Evolutionary conservation across 495 filamentous ascomycete genomes (phyloP).

Genomic region (Trichocladium uniseriatum): DNA sequence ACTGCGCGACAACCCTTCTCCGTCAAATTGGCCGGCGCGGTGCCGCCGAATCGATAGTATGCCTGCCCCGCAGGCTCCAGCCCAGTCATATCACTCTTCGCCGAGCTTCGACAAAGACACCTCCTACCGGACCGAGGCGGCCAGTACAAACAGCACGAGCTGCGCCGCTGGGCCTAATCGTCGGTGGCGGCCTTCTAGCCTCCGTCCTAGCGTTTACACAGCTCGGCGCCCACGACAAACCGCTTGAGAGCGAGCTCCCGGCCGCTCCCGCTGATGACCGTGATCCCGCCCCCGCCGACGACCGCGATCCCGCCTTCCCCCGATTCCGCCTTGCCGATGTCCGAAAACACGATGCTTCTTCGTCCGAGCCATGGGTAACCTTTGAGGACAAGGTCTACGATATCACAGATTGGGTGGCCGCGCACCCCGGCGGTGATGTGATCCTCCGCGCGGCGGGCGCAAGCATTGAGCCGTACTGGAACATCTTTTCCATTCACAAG

Average conservation of each 20-base stretch:
- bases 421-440: slow-evolving; percentile 52
- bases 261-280: too few species aligned
- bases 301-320: slow-evolving; percentile 30
- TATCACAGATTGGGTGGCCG: slow-evolving; percentile 49
- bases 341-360: slow-evolving; percentile 37
- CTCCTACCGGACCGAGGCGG: not conserved
- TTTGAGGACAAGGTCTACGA: slow-evolving; percentile 48
- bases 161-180: slow-evolving; percentile 15
- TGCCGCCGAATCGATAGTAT: not conserved
- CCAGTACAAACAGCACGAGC: slow-evolving; percentile 6
- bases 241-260: not conserved
- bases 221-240: slow-evolving; percentile 1
- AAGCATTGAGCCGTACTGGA: slow-evolving; percentile 52
- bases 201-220: slow-evolving; percentile 15
- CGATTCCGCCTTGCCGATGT: slow-evolving; percentile 42
- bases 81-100: not conserved
- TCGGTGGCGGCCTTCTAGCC: slow-evolving; percentile 20
- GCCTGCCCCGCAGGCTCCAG: not conserved
- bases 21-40: not conserved
- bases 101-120: not conserved
- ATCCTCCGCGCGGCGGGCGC: slow-evolving; percentile 50
- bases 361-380: slow-evolving; percentile 42
- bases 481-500: slow-evolving; percentile 55
- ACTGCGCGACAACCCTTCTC: not conserved
- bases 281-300: slow-evolving; percentile 12